Conservation (phyloP, 78 protist genomes). For the slime mould (Dictyostelium discoideum) region DNA sequence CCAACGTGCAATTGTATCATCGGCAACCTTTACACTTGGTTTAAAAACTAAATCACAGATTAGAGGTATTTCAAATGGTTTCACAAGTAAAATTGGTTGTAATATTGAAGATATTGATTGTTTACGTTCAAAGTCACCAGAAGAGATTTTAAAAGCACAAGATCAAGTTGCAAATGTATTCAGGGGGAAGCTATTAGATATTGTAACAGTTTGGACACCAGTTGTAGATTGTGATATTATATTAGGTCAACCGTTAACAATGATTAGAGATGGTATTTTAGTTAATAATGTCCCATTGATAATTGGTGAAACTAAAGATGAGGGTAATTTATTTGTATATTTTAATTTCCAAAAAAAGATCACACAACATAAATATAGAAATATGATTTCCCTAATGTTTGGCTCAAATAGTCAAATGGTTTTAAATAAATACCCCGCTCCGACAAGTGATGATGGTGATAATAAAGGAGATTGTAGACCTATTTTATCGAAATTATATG, state of each 20-base stretch:
- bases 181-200: neutral
- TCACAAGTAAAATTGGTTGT: conserved; percentile 37
- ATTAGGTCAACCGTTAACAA: conserved; percentile 14
- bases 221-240: conserved; percentile 33
- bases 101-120: neutral
- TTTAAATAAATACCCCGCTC: neutral
- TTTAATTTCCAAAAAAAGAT: neutral
- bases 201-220: conserved; percentile 37
- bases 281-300: conserved; percentile 45
- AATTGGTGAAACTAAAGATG: conserved; percentile 35
- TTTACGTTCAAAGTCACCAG: neutral
- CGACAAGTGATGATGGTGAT: neutral
- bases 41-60: neutral
- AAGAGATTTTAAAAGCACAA: conserved; percentile 31
- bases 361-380: neutral
- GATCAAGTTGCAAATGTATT: neutral
- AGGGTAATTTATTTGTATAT: conserved; percentile 18
- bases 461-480: conserved; percentile 32
- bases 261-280: neutral
- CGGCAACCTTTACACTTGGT: neutral
- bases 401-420: neutral
- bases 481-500: neutral
- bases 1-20: conserved; percentile 47
- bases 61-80: neutral
- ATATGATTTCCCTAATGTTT: neutral